Conservation (phyloP, 306 rosid genomes). For the Sesbania bispinosa region DNA sequence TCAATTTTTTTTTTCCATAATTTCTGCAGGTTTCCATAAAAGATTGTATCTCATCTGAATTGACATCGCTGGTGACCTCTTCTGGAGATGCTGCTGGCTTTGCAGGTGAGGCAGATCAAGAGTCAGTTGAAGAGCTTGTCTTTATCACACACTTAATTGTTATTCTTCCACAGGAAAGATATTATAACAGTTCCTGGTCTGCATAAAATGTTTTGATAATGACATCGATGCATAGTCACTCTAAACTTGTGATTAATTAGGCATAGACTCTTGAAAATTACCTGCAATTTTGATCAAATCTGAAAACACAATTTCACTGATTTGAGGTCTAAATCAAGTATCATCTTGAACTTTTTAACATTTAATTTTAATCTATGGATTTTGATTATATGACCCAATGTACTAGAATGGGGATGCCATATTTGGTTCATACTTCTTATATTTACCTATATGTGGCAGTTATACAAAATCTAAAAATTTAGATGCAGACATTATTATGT, state of each 20-base stretch:
- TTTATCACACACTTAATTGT: slow-evolving; percentile 34
- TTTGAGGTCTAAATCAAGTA: too few relatives aligned
- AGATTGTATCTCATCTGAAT: slow-evolving; percentile 36
- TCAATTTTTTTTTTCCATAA: neutral
- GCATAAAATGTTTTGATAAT: neutral
- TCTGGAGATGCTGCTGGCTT: slow-evolving; percentile 30
- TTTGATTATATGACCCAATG: neutral
- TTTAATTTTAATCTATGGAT: too few relatives aligned
- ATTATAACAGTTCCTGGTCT: neutral
- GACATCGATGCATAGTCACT: neutral
- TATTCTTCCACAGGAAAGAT: slow-evolving; percentile 31
- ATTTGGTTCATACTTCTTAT: neutral
- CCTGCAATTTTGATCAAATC: neutral
- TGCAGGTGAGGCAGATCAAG: slow-evolving; percentile 57
- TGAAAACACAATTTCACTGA: neutral
- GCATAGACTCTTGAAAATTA: neutral
- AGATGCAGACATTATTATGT: neutral
- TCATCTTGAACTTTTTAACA: too few relatives aligned
- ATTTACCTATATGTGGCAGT: neutral
- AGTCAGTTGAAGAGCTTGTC: slow-evolving; percentile 40
- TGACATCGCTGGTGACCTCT: slow-evolving; percentile 29
- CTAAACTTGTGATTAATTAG: neutral
- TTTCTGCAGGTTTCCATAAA: slow-evolving; percentile 48
- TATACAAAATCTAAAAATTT: neutral
- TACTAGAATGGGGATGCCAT: neutral